Evolutionary conservation across 306 rosid species (phyloP), one percentile per base, ranked within the genome.

Genomic region (Lathyrus sativus): DNA sequence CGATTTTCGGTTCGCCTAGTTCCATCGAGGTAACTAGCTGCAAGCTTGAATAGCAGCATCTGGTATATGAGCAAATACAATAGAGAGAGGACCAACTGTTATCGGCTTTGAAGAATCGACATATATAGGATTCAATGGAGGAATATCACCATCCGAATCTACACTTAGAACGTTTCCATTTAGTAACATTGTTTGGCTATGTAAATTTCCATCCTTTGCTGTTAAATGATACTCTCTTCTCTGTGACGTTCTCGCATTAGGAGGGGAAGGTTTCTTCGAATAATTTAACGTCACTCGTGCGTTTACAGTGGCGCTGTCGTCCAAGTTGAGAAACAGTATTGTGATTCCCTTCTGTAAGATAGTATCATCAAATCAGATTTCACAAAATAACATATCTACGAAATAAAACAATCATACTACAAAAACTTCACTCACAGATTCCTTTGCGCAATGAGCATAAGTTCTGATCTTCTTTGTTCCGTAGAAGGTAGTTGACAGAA

Each of bases 391-490:
- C 11, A 18, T 28, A 29, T 33, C 18, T 45, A 46, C 43, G 46
- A 57, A 14, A n/a, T 7, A 29, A 57, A 14, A n/a, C 3, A 29
- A 14, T 14, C 19, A 6, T 14, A 46, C 19, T 42, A 17, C 22
- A 9, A 48, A 48, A 56, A 76, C 14, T 45, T 26, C 33, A 80
- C 98, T 84, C 72, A 95, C 99, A 2, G 86, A 87, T 78, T 84
- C 81, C 75, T 95, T 95, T 64, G 99, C 86, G 42, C 99, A 88
- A 71, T 95, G 99, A 5, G 97, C 82, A 51, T 95, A 95, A 66
- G 95, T 85, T 61, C 96, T 82, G 67, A 88, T 79, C 69, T 79
- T 78, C 48, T 81, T 85, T 0, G 97, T 78, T 67, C 92, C 95
- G 5, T 44, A 65, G 75, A 93, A 95, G 75, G 49, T 76, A 14